phyloP scores from a whole-genome alignment of 2,329 filamentous ascomycete species.

The Fusarium sp. region DNA sequence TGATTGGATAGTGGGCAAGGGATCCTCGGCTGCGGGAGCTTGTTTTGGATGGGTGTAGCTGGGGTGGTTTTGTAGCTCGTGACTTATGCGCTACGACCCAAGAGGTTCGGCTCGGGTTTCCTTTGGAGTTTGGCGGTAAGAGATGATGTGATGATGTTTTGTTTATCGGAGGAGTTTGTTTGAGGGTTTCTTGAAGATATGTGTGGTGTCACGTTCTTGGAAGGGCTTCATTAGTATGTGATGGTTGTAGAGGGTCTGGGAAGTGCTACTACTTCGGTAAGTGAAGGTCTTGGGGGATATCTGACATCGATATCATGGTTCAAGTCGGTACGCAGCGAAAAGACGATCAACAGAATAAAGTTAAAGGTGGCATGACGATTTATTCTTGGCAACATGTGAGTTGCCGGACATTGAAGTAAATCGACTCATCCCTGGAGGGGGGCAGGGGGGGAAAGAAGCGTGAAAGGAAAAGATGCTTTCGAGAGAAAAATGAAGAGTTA shows the following conservation, averaged over 20 bases:
- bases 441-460: background rate
- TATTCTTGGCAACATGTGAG: background rate
- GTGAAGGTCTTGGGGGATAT: background rate
- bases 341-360: background rate
- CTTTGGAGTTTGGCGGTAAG: background rate
- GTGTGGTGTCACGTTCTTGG: background rate
- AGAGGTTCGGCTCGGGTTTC: slow-evolving; percentile 6
- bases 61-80: background rate
- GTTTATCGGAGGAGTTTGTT: background rate
- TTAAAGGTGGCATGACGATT: background rate
- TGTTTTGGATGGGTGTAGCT: slow-evolving; percentile 11
- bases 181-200: background rate
- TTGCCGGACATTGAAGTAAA: background rate
- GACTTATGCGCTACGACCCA: background rate
- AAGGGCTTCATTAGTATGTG: too few species aligned
- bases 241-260: background rate
- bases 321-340: background rate
- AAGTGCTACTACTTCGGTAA: background rate
- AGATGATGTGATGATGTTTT: background rate
- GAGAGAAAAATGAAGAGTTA: background rate
- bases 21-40: slow-evolving; percentile 1
- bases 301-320: background rate
- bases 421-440: background rate
- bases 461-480: background rate
- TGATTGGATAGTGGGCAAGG: slow-evolving; percentile 15